Conservation (phyloP, 441 rosid species). For the Lepidium campestre region DNA sequence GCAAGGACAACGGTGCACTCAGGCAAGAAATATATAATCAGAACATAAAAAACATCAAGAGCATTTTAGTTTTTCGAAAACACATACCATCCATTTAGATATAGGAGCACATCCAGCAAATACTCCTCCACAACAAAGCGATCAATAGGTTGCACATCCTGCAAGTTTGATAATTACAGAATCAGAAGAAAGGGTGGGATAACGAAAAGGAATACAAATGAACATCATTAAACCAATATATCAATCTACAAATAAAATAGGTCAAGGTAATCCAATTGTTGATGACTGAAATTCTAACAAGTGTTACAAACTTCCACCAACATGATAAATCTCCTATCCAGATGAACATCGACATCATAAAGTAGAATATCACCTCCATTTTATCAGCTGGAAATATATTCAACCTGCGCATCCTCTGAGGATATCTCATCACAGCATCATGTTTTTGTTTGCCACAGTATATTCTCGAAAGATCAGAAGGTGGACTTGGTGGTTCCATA, state of each 20-base stretch:
- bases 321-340: not conserved
- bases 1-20: not conserved
- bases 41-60: not conserved
- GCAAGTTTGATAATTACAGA: slow-evolving; percentile 27
- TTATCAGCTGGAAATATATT: slow-evolving; percentile 81
- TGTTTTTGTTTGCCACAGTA: slow-evolving; percentile 76
- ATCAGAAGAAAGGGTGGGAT: not conserved
- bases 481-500: slow-evolving; percentile 70
- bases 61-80: not conserved
- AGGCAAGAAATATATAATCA: slow-evolving; percentile 7
- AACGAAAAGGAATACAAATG: not conserved
- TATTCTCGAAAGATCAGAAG: slow-evolving; percentile 46
- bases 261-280: not conserved
- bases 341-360: slow-evolving; percentile 2
- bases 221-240: slow-evolving; percentile 11
- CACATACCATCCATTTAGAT: slow-evolving; percentile 96
- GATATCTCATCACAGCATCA: slow-evolving; percentile 77
- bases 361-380: slow-evolving; percentile 56
- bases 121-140: slow-evolving; percentile 96
- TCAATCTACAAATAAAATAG: not conserved
- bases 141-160: slow-evolving; percentile 95
- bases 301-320: not conserved
- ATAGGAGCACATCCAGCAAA: slow-evolving; percentile 88
- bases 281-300: not conserved
- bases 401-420: slow-evolving; percentile 87